A percentile compares a stretch with the other conserved stretches of the same genome.
These are phyloP conservation scores for Elongisporangium prolatum DNA, from an alignment of 352 stramenopile genomes.

Conservation along the genomic window DNA sequence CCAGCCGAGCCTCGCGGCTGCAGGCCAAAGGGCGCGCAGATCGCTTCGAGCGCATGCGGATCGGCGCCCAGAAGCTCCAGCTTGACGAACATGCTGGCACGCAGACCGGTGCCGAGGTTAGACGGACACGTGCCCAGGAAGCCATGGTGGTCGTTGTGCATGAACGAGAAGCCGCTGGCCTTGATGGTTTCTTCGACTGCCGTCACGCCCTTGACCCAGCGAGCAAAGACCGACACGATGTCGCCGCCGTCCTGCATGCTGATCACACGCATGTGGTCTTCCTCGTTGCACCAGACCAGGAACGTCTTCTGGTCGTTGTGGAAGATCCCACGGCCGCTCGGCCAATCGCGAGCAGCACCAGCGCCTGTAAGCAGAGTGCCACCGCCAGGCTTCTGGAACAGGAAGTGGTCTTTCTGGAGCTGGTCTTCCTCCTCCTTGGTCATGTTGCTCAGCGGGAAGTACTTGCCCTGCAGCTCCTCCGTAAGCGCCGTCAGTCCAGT, in stretches of 20 bases:
- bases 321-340: conserved; percentile 90
- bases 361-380: conserved; percentile 79
- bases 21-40: conserved; percentile 73
- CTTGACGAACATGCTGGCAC: conserved; percentile 85
- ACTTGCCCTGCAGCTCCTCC: conserved; percentile 83
- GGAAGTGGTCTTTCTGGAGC: conserved; percentile 88
- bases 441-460: conserved; percentile 87
- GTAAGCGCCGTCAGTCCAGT: conserved; percentile 67
- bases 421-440: conserved; percentile 89
- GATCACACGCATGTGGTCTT: conserved; percentile 90
- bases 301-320: conserved; percentile 90
- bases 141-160: conserved; percentile 88
- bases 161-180: conserved; percentile 75
- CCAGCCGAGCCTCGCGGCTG: conserved; percentile 78
- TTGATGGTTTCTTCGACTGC: conserved; percentile 77
- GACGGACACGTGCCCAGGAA: conserved; percentile 86
- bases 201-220: conserved; percentile 78
- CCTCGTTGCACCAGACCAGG: conserved; percentile 88
- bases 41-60: conserved; percentile 60
- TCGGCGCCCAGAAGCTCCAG: conserved; percentile 70
- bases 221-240: conserved; percentile 88
- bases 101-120: conserved; percentile 83
- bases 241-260: conserved; percentile 89
- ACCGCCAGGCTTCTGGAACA: conserved; percentile 92
- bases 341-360: conserved; percentile 90